phyloP scores from a whole-genome alignment of 208 protist genomes.

The Leptomonas seymouri region DNA sequence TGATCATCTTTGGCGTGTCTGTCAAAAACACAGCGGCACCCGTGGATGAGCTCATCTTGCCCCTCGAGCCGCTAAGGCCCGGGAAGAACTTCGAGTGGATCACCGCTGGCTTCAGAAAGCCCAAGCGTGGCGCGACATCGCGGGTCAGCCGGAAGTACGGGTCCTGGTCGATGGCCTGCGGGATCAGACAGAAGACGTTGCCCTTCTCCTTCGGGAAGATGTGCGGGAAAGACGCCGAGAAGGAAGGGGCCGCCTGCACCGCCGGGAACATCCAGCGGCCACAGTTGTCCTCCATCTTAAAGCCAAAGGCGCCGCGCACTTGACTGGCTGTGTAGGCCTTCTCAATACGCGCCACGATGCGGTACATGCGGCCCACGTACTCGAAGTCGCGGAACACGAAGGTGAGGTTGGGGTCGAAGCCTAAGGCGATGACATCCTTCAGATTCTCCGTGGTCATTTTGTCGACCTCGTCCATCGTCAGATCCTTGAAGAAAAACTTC shows the following conservation, averaged over 20 bases:
- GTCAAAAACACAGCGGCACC: conserved; percentile 96
- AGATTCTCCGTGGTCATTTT: conserved; percentile 96
- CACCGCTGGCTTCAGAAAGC: conserved; percentile 96
- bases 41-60: conserved; percentile 98
- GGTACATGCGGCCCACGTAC: conserved; percentile 97
- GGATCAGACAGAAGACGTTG: conserved; percentile 98
- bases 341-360: conserved; percentile 95
- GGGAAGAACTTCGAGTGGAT: conserved; percentile 99
- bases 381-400: conserved; percentile 99
- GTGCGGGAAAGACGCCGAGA: conserved; percentile 97
- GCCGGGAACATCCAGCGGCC: conserved; percentile 98
- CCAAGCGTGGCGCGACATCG: conserved; percentile 97
- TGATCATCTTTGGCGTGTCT: conserved; percentile 96
- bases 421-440: conserved; percentile 99
- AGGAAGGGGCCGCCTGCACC: conserved; percentile 98
- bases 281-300: conserved; percentile 96
- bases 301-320: conserved; percentile 96
- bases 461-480: conserved; percentile 94
- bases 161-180: conserved; percentile 98
- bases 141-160: conserved; percentile 99
- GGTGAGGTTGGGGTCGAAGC: conserved; percentile 98
- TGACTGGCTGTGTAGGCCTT: conserved; percentile 95
- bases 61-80: conserved; percentile 95
- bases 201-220: conserved; percentile 92
- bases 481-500: conserved; percentile 99